Evolutionary conservation across 2,329 filamentous ascomycete genomes (phyloP).

Genomic region (Botrytis galanthina): DNA sequence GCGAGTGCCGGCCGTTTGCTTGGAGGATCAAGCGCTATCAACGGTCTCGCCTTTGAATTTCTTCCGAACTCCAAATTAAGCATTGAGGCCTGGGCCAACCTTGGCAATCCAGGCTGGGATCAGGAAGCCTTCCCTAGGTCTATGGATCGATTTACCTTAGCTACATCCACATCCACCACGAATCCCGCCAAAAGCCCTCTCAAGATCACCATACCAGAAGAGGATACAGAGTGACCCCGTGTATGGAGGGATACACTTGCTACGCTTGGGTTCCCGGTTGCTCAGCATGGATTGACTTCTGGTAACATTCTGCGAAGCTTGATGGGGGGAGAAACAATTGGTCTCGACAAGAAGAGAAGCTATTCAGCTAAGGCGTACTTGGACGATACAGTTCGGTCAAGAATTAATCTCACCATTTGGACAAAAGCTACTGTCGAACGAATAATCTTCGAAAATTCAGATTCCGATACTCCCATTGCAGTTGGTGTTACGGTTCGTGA

Average conservation of each 20-base stretch:
- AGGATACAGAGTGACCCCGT: slow-evolving; percentile 4
- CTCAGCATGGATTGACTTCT: not conserved
- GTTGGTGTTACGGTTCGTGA: slow-evolving; percentile 12
- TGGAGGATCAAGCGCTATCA: slow-evolving; percentile 41
- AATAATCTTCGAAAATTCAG: slow-evolving; percentile 2
- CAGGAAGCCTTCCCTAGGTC: slow-evolving; percentile 30
- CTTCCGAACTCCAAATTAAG: slow-evolving; percentile 30
- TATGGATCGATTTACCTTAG: slow-evolving; percentile 5
- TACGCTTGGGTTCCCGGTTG: not conserved
- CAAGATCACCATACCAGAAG: slow-evolving; percentile 8
- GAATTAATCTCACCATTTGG: slow-evolving; percentile 70
- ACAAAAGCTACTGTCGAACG: slow-evolving; percentile 44
- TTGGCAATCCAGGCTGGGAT: slow-evolving; percentile 14
- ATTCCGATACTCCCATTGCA: not conserved
- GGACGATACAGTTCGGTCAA: slow-evolving; percentile 5
- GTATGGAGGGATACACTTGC: slow-evolving; percentile 1
- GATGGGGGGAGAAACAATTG: slow-evolving; percentile 7
- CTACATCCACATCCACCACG: not conserved
- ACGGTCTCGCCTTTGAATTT: slow-evolving; percentile 38
- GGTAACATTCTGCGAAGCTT: slow-evolving; percentile 4
- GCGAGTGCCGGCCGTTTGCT: slow-evolving; percentile 37
- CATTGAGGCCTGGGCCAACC: slow-evolving; percentile 43
- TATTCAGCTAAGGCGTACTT: slow-evolving; percentile 8
- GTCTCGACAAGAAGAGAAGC: slow-evolving; percentile 14
- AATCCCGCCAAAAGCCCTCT: slow-evolving; percentile 5